Evolutionary conservation across 805 yeast genomes (phyloP), one percentile per base, ranked within the genome.

Genomic region (Candida ovalis): DNA sequence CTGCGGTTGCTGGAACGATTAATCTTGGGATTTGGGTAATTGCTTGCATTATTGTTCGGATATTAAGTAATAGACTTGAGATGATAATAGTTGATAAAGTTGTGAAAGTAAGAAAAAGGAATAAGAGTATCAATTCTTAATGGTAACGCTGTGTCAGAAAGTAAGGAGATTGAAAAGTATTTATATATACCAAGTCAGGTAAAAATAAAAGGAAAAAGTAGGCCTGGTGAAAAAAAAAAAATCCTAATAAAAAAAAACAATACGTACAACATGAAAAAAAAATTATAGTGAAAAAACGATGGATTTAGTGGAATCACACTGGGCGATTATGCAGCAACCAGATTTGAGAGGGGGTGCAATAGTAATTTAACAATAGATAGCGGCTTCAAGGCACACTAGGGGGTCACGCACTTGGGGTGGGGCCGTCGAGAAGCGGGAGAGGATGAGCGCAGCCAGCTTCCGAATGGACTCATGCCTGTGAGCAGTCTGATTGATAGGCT

Each of bases 1-100:
- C 41, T 2, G 51, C 44, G 17, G 48, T 12, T 3, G 49, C 42
- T 8, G 2, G 17, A 15, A 27, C n/a, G 7, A 40, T 18, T n/a
- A 24, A n/a, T 43, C 39, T 47, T 38, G 46, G 25, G 9, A 39
- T 21, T 38, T 22, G 36, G 8, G 32, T n/a, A 7, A 39, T 4
- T 4, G 46, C 32, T 38, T 22, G 38, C 46, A 44, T 43, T 22
- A 18, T 22, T 12, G 21, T 23, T 4, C 1, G 8, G 13, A 10
- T 21, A 10, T 12, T 19, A 30, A 23, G 9, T 21, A 1, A 4
- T 37, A 37, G 7, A 13, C 4, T n/a, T 17, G 38, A 35, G 21
- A 17, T 17, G 23, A n/a, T 18, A 35, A 17, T 35, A n/a, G 38
- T n/a, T 17, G 10, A 17, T 8, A 13, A 17, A 17, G 38, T 17